Base-by-base conservation (phyloP, 2,329 filamentous ascomycete species). In the Pseudogymnoascus verrucosus region DNA sequence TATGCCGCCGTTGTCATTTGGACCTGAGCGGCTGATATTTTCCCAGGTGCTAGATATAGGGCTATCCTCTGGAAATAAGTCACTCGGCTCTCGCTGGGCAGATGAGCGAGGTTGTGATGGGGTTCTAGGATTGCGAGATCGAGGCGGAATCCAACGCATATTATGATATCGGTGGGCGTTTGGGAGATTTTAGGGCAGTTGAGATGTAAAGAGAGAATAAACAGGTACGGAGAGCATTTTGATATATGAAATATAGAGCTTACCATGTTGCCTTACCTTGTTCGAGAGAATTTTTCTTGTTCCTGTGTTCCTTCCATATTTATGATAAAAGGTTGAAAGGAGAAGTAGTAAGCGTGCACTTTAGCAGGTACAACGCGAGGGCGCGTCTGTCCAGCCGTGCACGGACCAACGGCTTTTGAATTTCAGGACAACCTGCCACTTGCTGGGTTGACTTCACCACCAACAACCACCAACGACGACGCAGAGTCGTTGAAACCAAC, bases 401-500 rank as follows among this genome's bases (percentile, higher is more conserved):
- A 57, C 51, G 51, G 51, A 57, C 51, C 51, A 57, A 12, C 51
- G 28, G 5, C 51, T 21, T 19, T 57, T 57, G 51, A 57, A 57
- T 57, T 57, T 57, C 51, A 57, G 10, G 51, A 57, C 51, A 57
- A 12, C 51, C 51, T 34, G 26, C 47, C 26, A 10, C 19, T 31
- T 57, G 26, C 26, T 19, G 8, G 26, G n/a, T 57, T 34, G 47
- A 44, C 31, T 61, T 21, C 40, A 26, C 42, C 14, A 31, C 37
- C 37, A 34, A 21, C 40, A 19, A 44, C 26, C 39, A 47, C 37
- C 59, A 39, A 63, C 57, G n/a, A 57, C 23, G 21, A 28, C 60
- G 61, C 65, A 31, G n/a, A 26, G 28, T 16, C 63, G 63, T 63
- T 63, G 47, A 61, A 62, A 34, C 36, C 57, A 19, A 57, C 51